Base-by-base conservation (phyloP, 371 early-diverging fungal genomes). In the Mortierella sp. region DNA sequence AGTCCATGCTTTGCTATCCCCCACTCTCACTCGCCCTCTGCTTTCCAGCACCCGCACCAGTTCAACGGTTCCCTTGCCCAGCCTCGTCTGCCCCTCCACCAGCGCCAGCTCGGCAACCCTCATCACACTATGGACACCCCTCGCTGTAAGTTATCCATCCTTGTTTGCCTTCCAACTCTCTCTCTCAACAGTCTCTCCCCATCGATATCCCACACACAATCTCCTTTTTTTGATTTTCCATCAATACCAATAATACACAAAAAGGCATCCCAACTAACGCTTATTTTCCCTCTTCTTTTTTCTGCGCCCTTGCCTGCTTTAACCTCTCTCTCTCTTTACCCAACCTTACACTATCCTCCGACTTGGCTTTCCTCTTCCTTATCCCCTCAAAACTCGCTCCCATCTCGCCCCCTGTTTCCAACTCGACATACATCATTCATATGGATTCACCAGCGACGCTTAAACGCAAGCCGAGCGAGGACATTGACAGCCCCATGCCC, bases 401-500 rank as follows among this genome's bases (percentile, higher is more conserved):
- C 29, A 50, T 45, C 73, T 58, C 47, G n/a, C 26, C 40, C 40
- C 22, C 26, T 39, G 37, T 31, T 58, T 37, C 24, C 34, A 14
- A 37, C 9, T 41, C 10, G 26, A 41, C 53, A 31, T 39, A 47
- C 61, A 19, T 19, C n/a, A n/a, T 22, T 34, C 11, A 16, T 70
- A 50, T 69, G 53, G 70, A 74, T 52, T 48, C 71, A 71, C 50
- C 50, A 78, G 78, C 83, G 45, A 67, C 76, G 50, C 69, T 82
- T 69, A 82, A 82, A 63, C 83, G 83, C 37, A 82, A 82, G 55
- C 83, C 63, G 66, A 82, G 83, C 53, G 74, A 77, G 58, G 83
- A 82, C 73, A 64, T 71, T 73, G 83, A 82, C 53, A 82, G 83
- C 67, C 83, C 83, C 68, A 82, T 82, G 83, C 83, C 83, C 41